Conservation (phyloP, 768 basidiomycete genomes). For the Leccinum subtestaceum region DNA sequence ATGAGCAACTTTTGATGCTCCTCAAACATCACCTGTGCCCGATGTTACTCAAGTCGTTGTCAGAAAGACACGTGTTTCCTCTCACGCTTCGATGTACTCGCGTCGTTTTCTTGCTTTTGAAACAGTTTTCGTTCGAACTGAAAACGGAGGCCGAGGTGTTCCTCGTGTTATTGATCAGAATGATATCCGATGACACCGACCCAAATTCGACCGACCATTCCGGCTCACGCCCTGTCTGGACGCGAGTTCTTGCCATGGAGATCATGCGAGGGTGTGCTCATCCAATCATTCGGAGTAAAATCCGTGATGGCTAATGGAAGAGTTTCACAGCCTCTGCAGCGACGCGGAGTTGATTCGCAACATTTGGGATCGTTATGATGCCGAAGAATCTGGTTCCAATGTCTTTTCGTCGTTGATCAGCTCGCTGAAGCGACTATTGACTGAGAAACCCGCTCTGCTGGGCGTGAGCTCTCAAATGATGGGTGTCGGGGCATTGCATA, state of each 20-base stretch:
- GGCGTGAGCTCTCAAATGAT: conserved; percentile 79
- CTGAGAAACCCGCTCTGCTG: conserved; percentile 83
- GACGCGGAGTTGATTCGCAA: conserved; percentile 76
- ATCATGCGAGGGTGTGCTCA: conserved; percentile 74
- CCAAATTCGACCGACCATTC: conserved; percentile 27
- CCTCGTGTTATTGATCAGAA: conserved; percentile 65
- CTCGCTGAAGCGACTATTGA: conserved; percentile 80
- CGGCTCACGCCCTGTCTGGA: conserved; percentile 66
- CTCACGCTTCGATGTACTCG: conserved; percentile 88
- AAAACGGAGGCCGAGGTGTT: conserved; percentile 85
- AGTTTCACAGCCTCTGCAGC: conserved; percentile 57
- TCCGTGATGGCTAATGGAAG: conserved; percentile 3
- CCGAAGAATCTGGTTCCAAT: conserved; percentile 56
- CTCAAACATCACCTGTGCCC: conserved; percentile 89
- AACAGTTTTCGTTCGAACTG: conserved; percentile 83
- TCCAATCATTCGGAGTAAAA: neutral
- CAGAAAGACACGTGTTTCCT: conserved; percentile 81
- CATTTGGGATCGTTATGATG: conserved; percentile 79
- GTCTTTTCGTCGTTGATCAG: conserved; percentile 78
- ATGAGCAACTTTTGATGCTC: conserved; percentile 79
- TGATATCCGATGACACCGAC: conserved; percentile 54
- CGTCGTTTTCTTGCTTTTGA: conserved; percentile 89
- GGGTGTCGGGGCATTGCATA: conserved; percentile 62
- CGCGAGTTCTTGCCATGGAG: conserved; percentile 89
- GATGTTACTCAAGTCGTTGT: conserved; percentile 79